Conservation (phyloP, 495 filamentous ascomycete genomes). For the Aspergillus sclerotioniger region DNA sequence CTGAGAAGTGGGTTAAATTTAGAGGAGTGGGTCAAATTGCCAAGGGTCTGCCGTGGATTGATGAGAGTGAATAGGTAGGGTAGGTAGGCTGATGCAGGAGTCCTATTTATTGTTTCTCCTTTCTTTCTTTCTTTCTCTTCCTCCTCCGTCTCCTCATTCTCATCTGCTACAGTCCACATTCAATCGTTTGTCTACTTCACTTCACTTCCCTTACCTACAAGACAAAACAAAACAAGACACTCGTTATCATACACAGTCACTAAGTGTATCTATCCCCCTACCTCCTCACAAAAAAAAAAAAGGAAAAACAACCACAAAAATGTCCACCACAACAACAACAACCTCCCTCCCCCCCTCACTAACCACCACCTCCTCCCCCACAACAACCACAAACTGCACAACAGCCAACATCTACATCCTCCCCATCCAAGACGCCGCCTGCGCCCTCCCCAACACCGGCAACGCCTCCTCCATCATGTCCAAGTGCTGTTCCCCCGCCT, state of each 20-base stretch:
- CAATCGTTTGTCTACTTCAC: not conserved
- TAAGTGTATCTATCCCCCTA: too few species aligned
- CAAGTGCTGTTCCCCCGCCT: conserved; percentile 44
- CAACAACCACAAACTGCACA: conserved; percentile 24
- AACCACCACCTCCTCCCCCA: conserved; percentile 24
- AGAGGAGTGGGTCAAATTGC: not conserved
- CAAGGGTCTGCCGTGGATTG: not conserved
- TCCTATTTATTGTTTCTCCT: not conserved
- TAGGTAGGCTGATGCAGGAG: not conserved
- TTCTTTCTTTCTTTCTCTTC: not conserved
- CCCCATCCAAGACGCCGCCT: conserved; percentile 45
- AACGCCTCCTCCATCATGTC: conserved; percentile 41
- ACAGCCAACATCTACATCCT: conserved; percentile 37
- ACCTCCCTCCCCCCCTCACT: conserved; percentile 22
- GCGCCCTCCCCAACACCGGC: conserved; percentile 33
- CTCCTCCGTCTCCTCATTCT: not conserved
- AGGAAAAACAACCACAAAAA: conserved; percentile 8
- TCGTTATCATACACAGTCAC: too few species aligned
- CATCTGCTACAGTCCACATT: not conserved
- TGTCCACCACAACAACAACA: conserved; percentile 21
- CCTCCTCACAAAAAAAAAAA: too few species aligned
- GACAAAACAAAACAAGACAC: not conserved
- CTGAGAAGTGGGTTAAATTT: not conserved
- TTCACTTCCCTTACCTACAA: too few species aligned
- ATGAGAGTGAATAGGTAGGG: not conserved